Percentiles rank a stretch among this genome's conserved stretches.
Conservation (phyloP, 176 grass and related monocot genomes). For the Juncus inflexus region DNA sequence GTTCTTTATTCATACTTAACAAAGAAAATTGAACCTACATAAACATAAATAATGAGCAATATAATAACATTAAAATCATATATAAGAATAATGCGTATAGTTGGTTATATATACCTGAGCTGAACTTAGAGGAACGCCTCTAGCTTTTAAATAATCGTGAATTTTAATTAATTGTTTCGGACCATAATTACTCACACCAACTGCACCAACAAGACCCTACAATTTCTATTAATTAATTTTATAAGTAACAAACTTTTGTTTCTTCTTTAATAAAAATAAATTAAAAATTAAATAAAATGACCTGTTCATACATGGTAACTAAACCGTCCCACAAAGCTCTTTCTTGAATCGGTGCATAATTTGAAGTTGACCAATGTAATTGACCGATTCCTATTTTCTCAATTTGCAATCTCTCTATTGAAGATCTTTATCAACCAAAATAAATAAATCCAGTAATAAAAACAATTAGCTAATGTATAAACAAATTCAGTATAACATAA, state of each 20-base stretch:
- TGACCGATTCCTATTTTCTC: slow-evolving; percentile 81
- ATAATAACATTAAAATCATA: neutral
- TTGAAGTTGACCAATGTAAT: slow-evolving; percentile 93
- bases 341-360: slow-evolving; percentile 94
- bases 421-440: slow-evolving; percentile 41
- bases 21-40: slow-evolving; percentile 87
- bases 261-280: slow-evolving; percentile 7
- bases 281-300: slow-evolving; percentile 24
- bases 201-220: slow-evolving; percentile 75
- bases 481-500: no score
- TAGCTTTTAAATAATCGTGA: slow-evolving; percentile 53
- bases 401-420: slow-evolving; percentile 70
- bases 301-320: slow-evolving; percentile 94
- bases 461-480: neutral
- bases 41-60: no score
- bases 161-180: slow-evolving; percentile 93
- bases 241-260: neutral
- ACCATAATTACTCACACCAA: slow-evolving; percentile 92
- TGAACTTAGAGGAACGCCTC: slow-evolving; percentile 74
- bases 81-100: slow-evolving; percentile 10
- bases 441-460: slow-evolving; percentile 14
- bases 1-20: slow-evolving; percentile 68
- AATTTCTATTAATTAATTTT: slow-evolving; percentile 18
- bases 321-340: slow-evolving; percentile 79
- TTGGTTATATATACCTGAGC: slow-evolving; percentile 62